Conservation (phyloP, 2,329 filamentous ascomycete species). For the Talaromyces funiculosus region DNA sequence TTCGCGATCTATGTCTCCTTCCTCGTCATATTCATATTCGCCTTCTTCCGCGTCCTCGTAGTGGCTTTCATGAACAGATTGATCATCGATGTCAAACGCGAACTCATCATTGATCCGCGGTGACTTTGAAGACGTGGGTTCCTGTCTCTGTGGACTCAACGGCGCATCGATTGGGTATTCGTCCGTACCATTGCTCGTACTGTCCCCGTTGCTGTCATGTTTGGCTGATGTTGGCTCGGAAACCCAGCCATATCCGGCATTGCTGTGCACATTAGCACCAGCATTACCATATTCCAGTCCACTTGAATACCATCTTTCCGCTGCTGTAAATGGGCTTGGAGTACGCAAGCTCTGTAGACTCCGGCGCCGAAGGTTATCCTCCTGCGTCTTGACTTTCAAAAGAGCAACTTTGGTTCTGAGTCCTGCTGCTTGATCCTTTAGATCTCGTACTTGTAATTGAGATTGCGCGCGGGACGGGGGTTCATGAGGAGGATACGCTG, state of each 20-base stretch:
- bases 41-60: conserved; percentile 43
- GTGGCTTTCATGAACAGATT: conserved; percentile 31
- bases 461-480: conserved; percentile 62
- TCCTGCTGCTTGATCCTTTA: conserved; percentile 80
- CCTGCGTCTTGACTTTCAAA: conserved; percentile 69
- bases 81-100: conserved; percentile 20
- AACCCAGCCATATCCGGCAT: conserved; percentile 30
- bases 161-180: conserved; percentile 1
- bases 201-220: conserved; percentile 3
- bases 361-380: conserved; percentile 70
- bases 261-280: conserved; percentile 31
- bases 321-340: conserved; percentile 72
- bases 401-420: conserved; percentile 79
- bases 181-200: neutral
- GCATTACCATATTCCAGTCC: conserved; percentile 32
- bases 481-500: conserved; percentile 30
- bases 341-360: conserved; percentile 71
- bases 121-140: neutral
- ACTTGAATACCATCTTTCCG: conserved; percentile 53
- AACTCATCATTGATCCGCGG: conserved; percentile 18
- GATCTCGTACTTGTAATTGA: conserved; percentile 63
- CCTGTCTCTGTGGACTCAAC: neutral
- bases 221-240: conserved; percentile 24
- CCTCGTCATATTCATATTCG: conserved; percentile 29
- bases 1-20: conserved; percentile 58